Percentiles rank a stretch among this genome's conserved stretches.
Conservation (phyloP, 2,329 filamentous ascomycete species). For the Fusarium agapanthi region DNA sequence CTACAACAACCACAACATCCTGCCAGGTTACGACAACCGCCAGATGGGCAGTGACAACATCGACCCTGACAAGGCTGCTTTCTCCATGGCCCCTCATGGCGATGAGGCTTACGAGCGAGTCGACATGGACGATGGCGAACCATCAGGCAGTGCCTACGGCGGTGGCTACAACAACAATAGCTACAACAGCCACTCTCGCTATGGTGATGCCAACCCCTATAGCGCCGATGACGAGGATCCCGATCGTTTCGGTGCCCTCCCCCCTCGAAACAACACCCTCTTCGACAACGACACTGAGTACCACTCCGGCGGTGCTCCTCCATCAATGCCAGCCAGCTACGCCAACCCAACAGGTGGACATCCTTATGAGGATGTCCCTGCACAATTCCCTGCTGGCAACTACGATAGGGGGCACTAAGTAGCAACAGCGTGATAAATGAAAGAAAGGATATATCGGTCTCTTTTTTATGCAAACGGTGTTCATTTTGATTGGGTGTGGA, state of each 20-base stretch:
- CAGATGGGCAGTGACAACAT: constrained; percentile 60
- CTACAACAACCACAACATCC: constrained; percentile 67
- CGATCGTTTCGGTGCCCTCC: constrained; percentile 51
- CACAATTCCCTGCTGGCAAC: constrained; percentile 64
- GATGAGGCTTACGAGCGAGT: constrained; percentile 72
- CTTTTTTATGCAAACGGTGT: constrained; percentile 30
- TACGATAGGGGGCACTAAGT: constrained; percentile 61
- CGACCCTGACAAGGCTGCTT: constrained; percentile 74
- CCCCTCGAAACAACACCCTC: constrained; percentile 50
- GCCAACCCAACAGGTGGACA: constrained; percentile 38
- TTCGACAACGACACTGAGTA: constrained; percentile 64
- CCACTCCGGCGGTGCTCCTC: constrained; percentile 43
- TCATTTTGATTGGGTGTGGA: constrained; percentile 29
- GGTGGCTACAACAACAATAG: constrained; percentile 47
- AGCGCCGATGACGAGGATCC: constrained; percentile 52
- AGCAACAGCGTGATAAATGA: constrained; percentile 26
- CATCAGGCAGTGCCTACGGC: constrained; percentile 30
- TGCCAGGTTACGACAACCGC: constrained; percentile 68
- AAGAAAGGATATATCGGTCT: constrained; percentile 32
- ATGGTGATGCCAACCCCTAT: constrained; percentile 51
- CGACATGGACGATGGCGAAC: constrained; percentile 63
- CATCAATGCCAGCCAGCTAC: constrained; percentile 38
- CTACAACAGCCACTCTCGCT: constrained; percentile 44
- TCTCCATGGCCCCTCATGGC: constrained; percentile 72
- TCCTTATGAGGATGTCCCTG: constrained; percentile 51